Percentiles rank a stretch among this genome's conserved stretches.
phyloP scores from a whole-genome alignment of 257 asterid species.

The Leonotis leonurus region DNA sequence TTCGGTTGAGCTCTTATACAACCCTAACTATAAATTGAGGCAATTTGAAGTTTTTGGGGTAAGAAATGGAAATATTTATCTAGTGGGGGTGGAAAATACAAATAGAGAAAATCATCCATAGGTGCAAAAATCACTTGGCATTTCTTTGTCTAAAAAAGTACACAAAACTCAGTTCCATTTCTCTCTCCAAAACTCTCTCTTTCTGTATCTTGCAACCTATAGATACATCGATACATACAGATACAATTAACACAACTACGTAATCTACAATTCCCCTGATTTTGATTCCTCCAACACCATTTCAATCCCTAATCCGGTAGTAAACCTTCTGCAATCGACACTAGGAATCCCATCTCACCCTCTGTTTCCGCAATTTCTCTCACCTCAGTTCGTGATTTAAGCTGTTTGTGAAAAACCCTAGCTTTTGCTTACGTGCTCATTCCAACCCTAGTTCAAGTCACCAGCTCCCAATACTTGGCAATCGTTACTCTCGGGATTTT shows the following conservation, averaged over 20 bases:
- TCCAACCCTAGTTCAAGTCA: conserved; percentile 30
- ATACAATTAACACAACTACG: conserved; percentile 28
- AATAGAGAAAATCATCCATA: neutral
- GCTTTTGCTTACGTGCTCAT: conserved; percentile 25
- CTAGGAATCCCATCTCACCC: conserved; percentile 18
- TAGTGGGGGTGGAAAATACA: neutral
- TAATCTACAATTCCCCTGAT: conserved; percentile 31
- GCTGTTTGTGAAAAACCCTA: conserved; percentile 43
- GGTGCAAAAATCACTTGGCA: conserved; percentile 10
- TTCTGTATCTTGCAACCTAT: conserved; percentile 29
- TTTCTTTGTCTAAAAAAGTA: conserved; percentile 15
- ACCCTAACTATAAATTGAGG: neutral
- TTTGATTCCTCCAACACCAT: conserved; percentile 40
- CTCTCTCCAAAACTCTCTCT: conserved; percentile 21
- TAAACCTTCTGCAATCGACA: conserved; percentile 3
- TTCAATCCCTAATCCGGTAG: conserved; percentile 32
- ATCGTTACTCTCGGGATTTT: conserved; percentile 23
- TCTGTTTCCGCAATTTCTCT: conserved; percentile 2
- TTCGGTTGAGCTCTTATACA: no score
- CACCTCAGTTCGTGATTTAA: conserved; percentile 22
- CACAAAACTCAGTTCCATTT: conserved; percentile 20
- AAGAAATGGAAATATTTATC: neutral
- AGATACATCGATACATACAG: conserved; percentile 46
- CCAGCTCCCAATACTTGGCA: conserved; percentile 19
- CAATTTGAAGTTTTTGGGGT: neutral